Evolutionary conservation across 2,329 filamentous ascomycete genomes (phyloP).

Genomic region (Alternaria novae-zelandiae): DNA sequence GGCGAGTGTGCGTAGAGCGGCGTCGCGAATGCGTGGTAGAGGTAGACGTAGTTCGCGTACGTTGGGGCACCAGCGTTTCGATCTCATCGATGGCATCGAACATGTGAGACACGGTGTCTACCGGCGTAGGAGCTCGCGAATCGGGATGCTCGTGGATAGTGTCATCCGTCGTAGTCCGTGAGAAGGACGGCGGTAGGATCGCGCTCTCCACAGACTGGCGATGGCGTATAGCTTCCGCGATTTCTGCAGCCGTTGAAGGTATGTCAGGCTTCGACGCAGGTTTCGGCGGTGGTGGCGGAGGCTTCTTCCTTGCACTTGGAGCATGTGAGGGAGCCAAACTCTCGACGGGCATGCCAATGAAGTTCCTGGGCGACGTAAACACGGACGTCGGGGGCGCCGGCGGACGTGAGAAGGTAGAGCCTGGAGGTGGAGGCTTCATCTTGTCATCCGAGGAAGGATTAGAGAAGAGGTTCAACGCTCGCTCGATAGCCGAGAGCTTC

Average conservation of each 20-base stretch:
- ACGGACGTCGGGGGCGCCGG: slow-evolving; percentile 35
- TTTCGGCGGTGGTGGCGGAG: slow-evolving; percentile 15
- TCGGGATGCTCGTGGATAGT: slow-evolving; percentile 27
- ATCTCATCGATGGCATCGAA: slow-evolving; percentile 46
- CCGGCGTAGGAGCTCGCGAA: slow-evolving; percentile 33
- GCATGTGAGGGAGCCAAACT: slow-evolving; percentile 24
- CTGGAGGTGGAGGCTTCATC: slow-evolving; percentile 7
- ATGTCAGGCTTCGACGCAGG: slow-evolving; percentile 9
- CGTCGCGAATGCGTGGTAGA: slow-evolving; percentile 33
- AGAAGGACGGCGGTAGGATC: slow-evolving; percentile 27
- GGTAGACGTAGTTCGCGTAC: slow-evolving; percentile 25
- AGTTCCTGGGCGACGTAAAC: slow-evolving; percentile 33
- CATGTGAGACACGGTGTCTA: slow-evolving; percentile 39
- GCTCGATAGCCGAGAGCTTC: slow-evolving; percentile 22
- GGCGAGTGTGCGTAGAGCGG: slow-evolving; percentile 37
- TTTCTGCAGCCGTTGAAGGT: slow-evolving; percentile 16
- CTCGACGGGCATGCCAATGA: slow-evolving; percentile 31
- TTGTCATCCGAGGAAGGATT: slow-evolving; percentile 1
- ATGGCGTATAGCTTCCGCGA: slow-evolving; percentile 16
- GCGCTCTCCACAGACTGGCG: slow-evolving; percentile 30
- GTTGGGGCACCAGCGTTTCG: slow-evolving; percentile 37
- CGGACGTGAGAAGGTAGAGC: slow-evolving; percentile 35
- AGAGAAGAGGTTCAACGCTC: slow-evolving; percentile 21
- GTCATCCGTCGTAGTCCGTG: slow-evolving; percentile 16
- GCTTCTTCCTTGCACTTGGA: slow-evolving; percentile 19